Percentiles rank a stretch among this genome's conserved stretches.
These are phyloP conservation scores for Saccharomycopsis schoenii DNA, from an alignment of 805 yeast genomes.

Conservation along the genomic window DNA sequence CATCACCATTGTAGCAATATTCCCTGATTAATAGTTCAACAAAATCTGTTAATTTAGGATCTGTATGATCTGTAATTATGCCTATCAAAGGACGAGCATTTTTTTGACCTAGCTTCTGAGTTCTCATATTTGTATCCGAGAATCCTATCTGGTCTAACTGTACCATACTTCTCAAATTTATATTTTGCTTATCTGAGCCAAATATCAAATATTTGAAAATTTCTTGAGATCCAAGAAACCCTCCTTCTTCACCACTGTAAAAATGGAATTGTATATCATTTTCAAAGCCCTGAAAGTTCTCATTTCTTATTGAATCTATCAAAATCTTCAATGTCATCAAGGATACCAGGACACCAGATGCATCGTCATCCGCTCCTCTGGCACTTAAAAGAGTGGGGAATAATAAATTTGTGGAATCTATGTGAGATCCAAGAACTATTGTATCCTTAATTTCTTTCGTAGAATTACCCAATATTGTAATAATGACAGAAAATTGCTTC, in stretches of 20 bases:
- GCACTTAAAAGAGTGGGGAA: conserved; percentile 62
- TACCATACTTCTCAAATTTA: conserved; percentile 38
- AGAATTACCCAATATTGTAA: conserved; percentile 39
- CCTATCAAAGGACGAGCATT: conserved; percentile 37
- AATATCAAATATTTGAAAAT: conserved; percentile 33
- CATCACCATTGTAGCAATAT: conserved; percentile 51
- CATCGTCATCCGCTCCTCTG: conserved; percentile 96
- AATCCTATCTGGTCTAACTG: conserved; percentile 96
- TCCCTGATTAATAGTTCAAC: conserved; percentile 48
- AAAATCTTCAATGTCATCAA: conserved; percentile 36
- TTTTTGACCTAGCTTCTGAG: conserved; percentile 26
- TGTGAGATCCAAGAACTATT: conserved; percentile 82
- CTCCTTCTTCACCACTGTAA: conserved; percentile 93
- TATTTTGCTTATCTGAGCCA: not conserved
- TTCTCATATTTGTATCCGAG: conserved; percentile 35
- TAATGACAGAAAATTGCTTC: conserved; percentile 71
- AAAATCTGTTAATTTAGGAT: conserved; percentile 44
- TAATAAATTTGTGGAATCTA: conserved; percentile 70
- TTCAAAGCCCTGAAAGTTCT: conserved; percentile 32
- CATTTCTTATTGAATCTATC: conserved; percentile 21
- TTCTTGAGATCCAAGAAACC: conserved; percentile 76
- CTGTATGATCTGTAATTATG: conserved; percentile 64
- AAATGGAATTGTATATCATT: conserved; percentile 88
- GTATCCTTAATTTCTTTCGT: conserved; percentile 28
- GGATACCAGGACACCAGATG: conserved; percentile 75